Evolutionary conservation across 148 eudicot species (phyloP).

Genomic region (Rhododendron henanense): DNA sequence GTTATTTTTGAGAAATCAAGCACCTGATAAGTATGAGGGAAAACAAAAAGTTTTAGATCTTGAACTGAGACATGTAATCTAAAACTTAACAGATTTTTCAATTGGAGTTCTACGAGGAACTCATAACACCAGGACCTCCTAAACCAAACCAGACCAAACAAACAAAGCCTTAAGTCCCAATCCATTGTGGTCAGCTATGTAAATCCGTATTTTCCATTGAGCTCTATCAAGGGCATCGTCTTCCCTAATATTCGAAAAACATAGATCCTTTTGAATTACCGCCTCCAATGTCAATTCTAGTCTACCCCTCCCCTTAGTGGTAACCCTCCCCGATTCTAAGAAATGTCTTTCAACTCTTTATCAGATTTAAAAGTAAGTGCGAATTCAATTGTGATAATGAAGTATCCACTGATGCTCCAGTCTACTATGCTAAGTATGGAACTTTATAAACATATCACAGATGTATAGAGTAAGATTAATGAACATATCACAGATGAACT

Average conservation of each 20-base stretch:
- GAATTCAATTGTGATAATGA: background rate
- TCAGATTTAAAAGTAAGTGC: background rate
- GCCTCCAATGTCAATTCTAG: background rate
- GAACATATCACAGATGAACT: background rate
- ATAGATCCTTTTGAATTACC: background rate
- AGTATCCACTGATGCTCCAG: background rate
- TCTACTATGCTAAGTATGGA: background rate
- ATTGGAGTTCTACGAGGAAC: background rate
- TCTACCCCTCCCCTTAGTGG: background rate
- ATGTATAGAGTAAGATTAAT: background rate
- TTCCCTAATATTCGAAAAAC: background rate
- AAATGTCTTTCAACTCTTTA: background rate
- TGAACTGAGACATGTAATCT: background rate
- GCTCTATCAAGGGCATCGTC: background rate
- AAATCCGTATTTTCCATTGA: background rate
- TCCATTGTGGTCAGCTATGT: background rate
- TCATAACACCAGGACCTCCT: background rate
- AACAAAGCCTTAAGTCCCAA: background rate
- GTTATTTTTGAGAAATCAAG: background rate
- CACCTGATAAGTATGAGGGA: conserved; percentile 1
- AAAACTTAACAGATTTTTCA: background rate
- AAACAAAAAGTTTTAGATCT: background rate
- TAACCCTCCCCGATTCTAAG: background rate
- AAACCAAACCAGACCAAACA: background rate
- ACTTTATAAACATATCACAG: background rate